These are phyloP conservation scores for Byssothecium circinans DNA, from an alignment of 2,329 filamentous ascomycete species.

Conservation along the genomic window DNA sequence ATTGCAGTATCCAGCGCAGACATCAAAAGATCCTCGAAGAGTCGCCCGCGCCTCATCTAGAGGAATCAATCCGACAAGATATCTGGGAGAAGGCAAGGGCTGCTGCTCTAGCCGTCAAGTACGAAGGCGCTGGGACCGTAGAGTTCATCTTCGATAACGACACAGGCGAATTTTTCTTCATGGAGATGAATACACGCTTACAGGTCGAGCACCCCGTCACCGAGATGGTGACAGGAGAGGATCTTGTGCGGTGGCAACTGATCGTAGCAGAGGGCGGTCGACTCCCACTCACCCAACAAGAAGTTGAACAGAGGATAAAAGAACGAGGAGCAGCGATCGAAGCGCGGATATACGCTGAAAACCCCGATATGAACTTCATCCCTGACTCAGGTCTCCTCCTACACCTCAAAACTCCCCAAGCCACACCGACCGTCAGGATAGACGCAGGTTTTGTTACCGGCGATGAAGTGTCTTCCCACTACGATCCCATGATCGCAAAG, in stretches of 20 bases:
- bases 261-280: conserved; percentile 74
- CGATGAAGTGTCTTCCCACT: conserved; percentile 89
- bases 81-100: conserved; percentile 67
- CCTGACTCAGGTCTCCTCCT: conserved; percentile 88
- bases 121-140: conserved; percentile 67
- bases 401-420: conserved; percentile 73
- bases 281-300: conserved; percentile 65
- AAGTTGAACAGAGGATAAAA: conserved; percentile 70
- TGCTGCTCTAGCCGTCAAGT: conserved; percentile 64
- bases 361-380: conserved; percentile 86
- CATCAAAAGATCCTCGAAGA: conserved; percentile 70
- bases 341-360: conserved; percentile 95
- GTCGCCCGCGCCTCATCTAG: conserved; percentile 64
- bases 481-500: conserved; percentile 99
- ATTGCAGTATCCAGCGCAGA: conserved; percentile 66
- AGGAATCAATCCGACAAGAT: conserved; percentile 62
- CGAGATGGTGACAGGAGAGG: conserved; percentile 73
- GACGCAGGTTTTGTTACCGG: conserved; percentile 92
- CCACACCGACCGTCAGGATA: conserved; percentile 76
- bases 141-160: conserved; percentile 73
- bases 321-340: conserved; percentile 86
- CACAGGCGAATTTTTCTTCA: conserved; percentile 67
- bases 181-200: conserved; percentile 77
- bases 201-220: conserved; percentile 98
- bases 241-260: conserved; percentile 95